Base-by-base conservation (phyloP, 2,329 filamentous ascomycete species). In the Fusarium udum region DNA sequence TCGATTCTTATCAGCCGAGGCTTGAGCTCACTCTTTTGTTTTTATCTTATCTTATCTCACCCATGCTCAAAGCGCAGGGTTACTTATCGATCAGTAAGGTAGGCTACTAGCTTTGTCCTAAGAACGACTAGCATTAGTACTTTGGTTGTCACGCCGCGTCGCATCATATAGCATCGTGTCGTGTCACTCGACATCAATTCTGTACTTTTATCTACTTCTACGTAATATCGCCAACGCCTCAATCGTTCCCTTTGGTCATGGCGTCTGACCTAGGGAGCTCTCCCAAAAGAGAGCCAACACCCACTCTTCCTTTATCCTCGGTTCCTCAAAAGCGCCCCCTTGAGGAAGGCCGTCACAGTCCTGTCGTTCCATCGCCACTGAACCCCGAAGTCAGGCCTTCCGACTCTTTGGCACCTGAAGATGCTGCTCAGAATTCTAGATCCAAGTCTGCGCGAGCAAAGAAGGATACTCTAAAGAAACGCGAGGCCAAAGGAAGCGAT, bases 281-380 rank as follows among this genome's bases (percentile, higher is more conserved):
- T 59, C 82, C 83, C 34, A 84, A 84, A 62, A 77, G 81, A 66
- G 85, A 86, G 75, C 73, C 82, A 24, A 85, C 83, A 12, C 82
- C 84, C 34, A 80, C 79, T 28, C 75, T 80, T 22, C 78, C 83
- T 11, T 76, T 83, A 80, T 83, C 86, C 57, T 85, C 86, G 15
- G 83, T 92, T 31, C 89, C 91, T 7, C 87, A 92, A 78, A 93
- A 93, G 78, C 90, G 91, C 67, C 84, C 85, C 28, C 85, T 92
- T 36, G 91, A 93, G 69, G 92, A 93, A 76, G 90, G 90, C 78
- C 72, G 72, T 40, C 91, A 95, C 81, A 87, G 87, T 69, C 92
- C 93, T 9, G 87, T 90, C 18, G 86, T 94, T 4, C 90, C 92
- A 6, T 95, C 93, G 16, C 92, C 92, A 34, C 87, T 95, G 70